A percentile compares a stretch with the other conserved stretches of the same genome.
phyloP scores from a whole-genome alignment of 495 filamentous ascomycete species.

The Sabuloglossum arenarium region DNA sequence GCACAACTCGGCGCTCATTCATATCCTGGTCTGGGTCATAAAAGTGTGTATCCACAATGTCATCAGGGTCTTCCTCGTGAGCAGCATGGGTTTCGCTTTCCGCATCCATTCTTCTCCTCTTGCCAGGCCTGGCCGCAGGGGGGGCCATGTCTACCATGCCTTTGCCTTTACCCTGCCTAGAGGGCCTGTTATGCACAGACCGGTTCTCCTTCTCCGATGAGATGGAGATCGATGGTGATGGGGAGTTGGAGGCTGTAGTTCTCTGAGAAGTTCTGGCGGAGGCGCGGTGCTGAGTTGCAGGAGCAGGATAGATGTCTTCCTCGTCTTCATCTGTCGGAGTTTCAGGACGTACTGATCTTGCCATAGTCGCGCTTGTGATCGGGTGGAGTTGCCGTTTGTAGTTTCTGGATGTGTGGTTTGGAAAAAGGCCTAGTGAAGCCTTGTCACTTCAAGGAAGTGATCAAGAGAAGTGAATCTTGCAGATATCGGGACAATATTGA shows the following conservation, averaged over 20 bases:
- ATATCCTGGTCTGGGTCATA: conserved; percentile 85
- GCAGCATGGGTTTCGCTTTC: not conserved
- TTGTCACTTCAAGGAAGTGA: not conserved
- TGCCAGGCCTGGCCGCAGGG: conserved; percentile 10
- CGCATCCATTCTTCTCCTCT: conserved; percentile 22
- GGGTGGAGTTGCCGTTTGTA: not conserved
- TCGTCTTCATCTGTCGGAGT: not conserved
- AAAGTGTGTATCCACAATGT: conserved; percentile 24
- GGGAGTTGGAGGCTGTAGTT: conserved; percentile 11
- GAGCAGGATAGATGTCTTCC: not conserved
- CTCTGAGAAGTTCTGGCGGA: not conserved
- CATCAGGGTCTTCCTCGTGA: conserved; percentile 6
- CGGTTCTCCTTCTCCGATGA: conserved; percentile 42
- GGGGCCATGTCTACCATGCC: conserved; percentile 1
- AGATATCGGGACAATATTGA: not conserved
- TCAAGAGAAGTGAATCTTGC: not conserved
- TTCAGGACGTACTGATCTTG: not conserved
- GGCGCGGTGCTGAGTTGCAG: not conserved
- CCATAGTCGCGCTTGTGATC: not conserved
- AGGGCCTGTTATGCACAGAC: not conserved
- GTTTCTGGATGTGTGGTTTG: no score
- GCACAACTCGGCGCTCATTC: conserved; percentile 49
- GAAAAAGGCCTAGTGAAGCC: not conserved
- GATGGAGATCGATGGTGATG: conserved; percentile 20
- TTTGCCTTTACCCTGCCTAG: conserved; percentile 2